phyloP scores from a whole-genome alignment of 2,329 filamentous ascomycete genomes.

The Pseudocercospora macadamiae region DNA sequence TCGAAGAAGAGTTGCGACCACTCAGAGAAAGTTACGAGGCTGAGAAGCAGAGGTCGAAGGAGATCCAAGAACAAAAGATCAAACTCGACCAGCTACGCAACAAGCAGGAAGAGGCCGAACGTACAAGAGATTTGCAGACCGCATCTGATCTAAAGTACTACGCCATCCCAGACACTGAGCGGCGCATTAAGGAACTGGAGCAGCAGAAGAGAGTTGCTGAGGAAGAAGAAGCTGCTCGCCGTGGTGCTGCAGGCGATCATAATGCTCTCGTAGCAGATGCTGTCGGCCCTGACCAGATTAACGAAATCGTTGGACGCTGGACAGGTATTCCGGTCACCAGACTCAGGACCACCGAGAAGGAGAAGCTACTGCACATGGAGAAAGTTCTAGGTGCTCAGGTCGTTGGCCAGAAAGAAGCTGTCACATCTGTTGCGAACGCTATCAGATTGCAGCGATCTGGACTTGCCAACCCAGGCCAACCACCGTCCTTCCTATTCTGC shows the following conservation, averaged over 20 bases:
- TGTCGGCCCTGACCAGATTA: conserved; percentile 96
- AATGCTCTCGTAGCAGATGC: conserved; percentile 80
- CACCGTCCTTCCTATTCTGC: conserved; percentile 97
- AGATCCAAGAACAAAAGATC: conserved; percentile 72
- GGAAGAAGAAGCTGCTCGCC: conserved; percentile 59
- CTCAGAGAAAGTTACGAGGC: conserved; percentile 94
- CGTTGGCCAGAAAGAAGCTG: conserved; percentile 91
- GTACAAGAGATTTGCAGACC: conserved; percentile 78
- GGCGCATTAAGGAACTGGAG: conserved; percentile 79
- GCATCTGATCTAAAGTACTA: conserved; percentile 97
- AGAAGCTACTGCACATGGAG: conserved; percentile 98
- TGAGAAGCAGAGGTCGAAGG: conserved; percentile 73
- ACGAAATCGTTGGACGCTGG: conserved; percentile 95
- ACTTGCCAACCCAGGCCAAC: conserved; percentile 92
- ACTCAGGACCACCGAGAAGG: conserved; percentile 93
- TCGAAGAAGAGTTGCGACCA: conserved; percentile 88
- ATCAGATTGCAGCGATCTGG: conserved; percentile 95
- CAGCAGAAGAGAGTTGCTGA: conserved; percentile 79
- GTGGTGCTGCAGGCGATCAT: conserved; percentile 61
- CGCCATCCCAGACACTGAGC: conserved; percentile 89
- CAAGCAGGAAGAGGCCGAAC: conserved; percentile 91
- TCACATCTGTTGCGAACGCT: conserved; percentile 89
- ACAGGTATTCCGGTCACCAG: conserved; percentile 97
- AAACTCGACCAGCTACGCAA: conserved; percentile 91
- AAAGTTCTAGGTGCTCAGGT: conserved; percentile 80